A percentile compares a stretch with the other conserved stretches of the same genome.
phyloP scores from a whole-genome alignment of 2,329 filamentous ascomycete genomes.

The Colletotrichum agaves region DNA sequence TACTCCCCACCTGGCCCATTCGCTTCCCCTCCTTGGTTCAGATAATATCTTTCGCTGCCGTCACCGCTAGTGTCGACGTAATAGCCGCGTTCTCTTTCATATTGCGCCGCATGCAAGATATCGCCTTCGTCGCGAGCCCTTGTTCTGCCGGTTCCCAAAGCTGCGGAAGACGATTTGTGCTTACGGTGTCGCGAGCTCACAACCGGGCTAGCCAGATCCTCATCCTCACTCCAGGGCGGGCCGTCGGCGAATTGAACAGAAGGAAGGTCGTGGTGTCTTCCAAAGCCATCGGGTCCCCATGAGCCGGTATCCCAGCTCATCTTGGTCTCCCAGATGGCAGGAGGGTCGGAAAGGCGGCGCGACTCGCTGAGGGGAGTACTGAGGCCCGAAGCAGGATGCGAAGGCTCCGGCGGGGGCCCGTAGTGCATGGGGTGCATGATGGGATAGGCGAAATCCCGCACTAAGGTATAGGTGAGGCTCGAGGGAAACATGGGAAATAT shows the following conservation, averaged over 20 bases:
- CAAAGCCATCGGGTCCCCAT: conserved; percentile 64
- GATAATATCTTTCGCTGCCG: conserved; percentile 79
- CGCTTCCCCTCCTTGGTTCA: conserved; percentile 74
- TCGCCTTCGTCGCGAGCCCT: conserved; percentile 50
- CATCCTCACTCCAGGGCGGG: conserved; percentile 94
- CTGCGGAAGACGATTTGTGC: conserved; percentile 76
- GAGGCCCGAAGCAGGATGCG: conserved; percentile 76
- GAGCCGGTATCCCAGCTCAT: conserved; percentile 64
- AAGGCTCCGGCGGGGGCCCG: conserved; percentile 83
- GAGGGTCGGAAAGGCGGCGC: conserved; percentile 85
- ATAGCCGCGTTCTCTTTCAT: conserved; percentile 72
- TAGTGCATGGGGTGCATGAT: conserved; percentile 88
- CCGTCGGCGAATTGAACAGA: conserved; percentile 88
- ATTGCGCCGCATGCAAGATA: conserved; percentile 60
- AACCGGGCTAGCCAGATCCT: conserved; percentile 92
- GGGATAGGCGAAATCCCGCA: conserved; percentile 96
- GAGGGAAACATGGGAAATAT: conserved; percentile 87
- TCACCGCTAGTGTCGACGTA: conserved; percentile 75
- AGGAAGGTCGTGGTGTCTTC: conserved; percentile 73
- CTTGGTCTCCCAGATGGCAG: conserved; percentile 78
- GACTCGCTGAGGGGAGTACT: conserved; percentile 88
- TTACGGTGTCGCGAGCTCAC: conserved; percentile 87
- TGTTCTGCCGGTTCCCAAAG: conserved; percentile 59
- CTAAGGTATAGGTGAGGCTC: conserved; percentile 86
- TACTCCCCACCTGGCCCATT: conserved; percentile 83